phyloP scores from a whole-genome alignment of 2,329 filamentous ascomycete species.

The Penicillium sp. region DNA sequence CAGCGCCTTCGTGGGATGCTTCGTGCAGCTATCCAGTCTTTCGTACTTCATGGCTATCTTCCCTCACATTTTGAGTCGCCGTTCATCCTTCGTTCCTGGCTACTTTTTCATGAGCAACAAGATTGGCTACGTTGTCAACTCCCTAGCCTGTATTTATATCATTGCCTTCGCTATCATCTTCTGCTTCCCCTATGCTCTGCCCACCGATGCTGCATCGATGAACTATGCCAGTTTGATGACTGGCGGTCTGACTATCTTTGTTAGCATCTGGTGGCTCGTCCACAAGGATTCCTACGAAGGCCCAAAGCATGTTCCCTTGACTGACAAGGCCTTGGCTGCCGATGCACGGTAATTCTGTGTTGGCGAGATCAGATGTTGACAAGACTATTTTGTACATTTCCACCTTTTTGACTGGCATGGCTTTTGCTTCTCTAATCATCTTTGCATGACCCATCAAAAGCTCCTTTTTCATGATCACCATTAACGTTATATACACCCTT shows the following conservation, averaged over 20 bases:
- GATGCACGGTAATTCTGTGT: slow-evolving; percentile 28
- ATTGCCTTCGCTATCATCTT: slow-evolving; percentile 59
- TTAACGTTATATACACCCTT: slow-evolving; percentile 15
- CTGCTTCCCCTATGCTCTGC: slow-evolving; percentile 56
- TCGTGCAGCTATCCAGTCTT: slow-evolving; percentile 56
- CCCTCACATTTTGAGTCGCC: slow-evolving; percentile 52
- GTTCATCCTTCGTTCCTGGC: slow-evolving; percentile 53
- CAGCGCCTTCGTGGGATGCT: slow-evolving; percentile 58
- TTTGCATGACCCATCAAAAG: slow-evolving; percentile 12
- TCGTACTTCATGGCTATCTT: slow-evolving; percentile 56
- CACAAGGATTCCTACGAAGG: slow-evolving; percentile 37
- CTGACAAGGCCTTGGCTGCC: slow-evolving; percentile 33
- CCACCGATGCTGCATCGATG: slow-evolving; percentile 50
- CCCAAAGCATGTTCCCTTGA: slow-evolving; percentile 37
- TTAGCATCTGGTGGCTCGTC: slow-evolving; percentile 48
- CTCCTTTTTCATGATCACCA: slow-evolving; percentile 9
- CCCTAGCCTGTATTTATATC: slow-evolving; percentile 53
- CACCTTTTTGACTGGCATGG: slow-evolving; percentile 18
- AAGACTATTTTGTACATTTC: slow-evolving; percentile 16
- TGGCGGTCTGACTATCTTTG: slow-evolving; percentile 52
- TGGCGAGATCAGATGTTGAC: neutral
- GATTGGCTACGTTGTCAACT: slow-evolving; percentile 53
- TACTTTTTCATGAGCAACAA: slow-evolving; percentile 54
- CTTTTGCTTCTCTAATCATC: slow-evolving; percentile 15
- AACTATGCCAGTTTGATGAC: slow-evolving; percentile 56